These are phyloP conservation scores for Domatiomyces globalis DNA, from an alignment of 2,329 filamentous ascomycete species.

Conservation along the genomic window DNA sequence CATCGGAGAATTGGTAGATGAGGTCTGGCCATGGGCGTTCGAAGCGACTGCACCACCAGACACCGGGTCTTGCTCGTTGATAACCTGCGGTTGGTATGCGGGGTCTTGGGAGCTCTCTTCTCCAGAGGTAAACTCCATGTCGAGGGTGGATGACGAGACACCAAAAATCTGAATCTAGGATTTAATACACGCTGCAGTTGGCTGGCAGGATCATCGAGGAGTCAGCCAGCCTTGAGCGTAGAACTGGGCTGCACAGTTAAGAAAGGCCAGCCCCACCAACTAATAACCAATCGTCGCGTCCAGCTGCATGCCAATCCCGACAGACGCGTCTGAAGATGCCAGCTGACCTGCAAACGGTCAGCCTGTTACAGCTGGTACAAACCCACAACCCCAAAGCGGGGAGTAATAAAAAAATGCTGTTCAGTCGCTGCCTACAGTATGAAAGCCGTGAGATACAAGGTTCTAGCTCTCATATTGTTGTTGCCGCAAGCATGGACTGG, in stretches of 20 bases:
- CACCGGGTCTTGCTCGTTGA: conserved; percentile 13
- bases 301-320: not conserved
- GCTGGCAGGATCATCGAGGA: not conserved
- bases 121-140: conserved; percentile 3
- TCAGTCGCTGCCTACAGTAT: too few relatives aligned
- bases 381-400: too few relatives aligned
- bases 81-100: conserved; percentile 17
- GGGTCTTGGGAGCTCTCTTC: conserved; percentile 7
- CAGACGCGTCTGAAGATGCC: not conserved
- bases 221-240: not conserved
- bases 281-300: not conserved
- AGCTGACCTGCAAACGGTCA: not conserved
- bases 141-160: not conserved
- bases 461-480: too few relatives aligned
- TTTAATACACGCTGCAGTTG: not conserved
- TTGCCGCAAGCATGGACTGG: too few relatives aligned
- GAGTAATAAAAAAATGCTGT: too few relatives aligned
- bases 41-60: conserved; percentile 1
- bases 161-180: not conserved
- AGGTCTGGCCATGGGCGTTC: conserved; percentile 20
- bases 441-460: too few relatives aligned
- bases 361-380: too few relatives aligned
- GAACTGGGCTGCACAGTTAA: not conserved
- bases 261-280: not conserved
- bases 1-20: conserved; percentile 31